These are phyloP conservation scores for Rosa lucieae DNA, from an alignment of 306 rosid species.

Conservation along the genomic window DNA sequence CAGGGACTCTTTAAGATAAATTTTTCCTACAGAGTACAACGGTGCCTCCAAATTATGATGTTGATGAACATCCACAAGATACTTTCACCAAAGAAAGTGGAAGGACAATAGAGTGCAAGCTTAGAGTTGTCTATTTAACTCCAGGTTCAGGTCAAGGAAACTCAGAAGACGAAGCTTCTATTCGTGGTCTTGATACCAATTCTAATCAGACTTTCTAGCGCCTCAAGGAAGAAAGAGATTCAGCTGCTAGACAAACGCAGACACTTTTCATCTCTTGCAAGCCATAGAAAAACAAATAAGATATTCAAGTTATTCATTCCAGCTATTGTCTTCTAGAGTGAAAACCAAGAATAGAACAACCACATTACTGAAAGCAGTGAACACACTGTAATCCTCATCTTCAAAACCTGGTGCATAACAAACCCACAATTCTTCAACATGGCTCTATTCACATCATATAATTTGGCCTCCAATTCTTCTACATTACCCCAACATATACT, in stretches of 20 bases:
- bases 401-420: too few species aligned
- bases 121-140: conserved; percentile 61
- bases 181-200: conserved; percentile 43
- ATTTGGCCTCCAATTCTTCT: too few species aligned
- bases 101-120: conserved; percentile 72
- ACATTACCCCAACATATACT: too few species aligned
- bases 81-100: conserved; percentile 82
- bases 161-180: conserved; percentile 61
- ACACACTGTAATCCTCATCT: too few species aligned
- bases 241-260: conserved; percentile 63
- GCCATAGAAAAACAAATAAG: too few species aligned
- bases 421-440: too few species aligned
- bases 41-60: conserved; percentile 67
- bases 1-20: conserved; percentile 89
- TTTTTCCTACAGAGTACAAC: conserved; percentile 85
- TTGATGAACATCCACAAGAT: conserved; percentile 74
- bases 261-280: conserved; percentile 28
- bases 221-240: conserved; percentile 84
- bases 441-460: too few species aligned
- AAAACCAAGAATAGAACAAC: too few species aligned
- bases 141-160: conserved; percentile 48
- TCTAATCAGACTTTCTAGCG: conserved; percentile 52
- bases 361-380: too few species aligned
- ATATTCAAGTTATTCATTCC: too few species aligned
- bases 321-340: too few species aligned